Conservation (phyloP, 371 early-diverging fungal genomes). For the Nematocida homosporus region DNA sequence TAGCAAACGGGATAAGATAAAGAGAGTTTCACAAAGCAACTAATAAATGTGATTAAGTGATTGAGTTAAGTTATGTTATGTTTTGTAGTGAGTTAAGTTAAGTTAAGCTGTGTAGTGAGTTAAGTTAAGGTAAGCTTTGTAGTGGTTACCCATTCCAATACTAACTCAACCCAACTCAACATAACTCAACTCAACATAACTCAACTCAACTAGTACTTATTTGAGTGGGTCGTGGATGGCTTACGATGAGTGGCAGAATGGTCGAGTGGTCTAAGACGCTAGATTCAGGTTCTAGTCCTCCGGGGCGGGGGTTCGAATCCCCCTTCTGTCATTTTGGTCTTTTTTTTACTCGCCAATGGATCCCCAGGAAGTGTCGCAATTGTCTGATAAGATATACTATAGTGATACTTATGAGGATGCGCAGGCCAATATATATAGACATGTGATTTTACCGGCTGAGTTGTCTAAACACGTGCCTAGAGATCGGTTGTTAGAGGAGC, state of each 20-base stretch:
- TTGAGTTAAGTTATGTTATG: background rate
- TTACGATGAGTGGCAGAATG: slow-evolving; percentile 57
- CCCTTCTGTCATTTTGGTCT: slow-evolving; percentile 59
- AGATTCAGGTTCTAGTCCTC: slow-evolving; percentile 66
- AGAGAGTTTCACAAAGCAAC: slow-evolving; percentile 38
- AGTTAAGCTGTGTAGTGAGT: no score
- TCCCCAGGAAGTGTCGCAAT: background rate
- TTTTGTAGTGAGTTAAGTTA: no score
- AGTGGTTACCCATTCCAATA: background rate
- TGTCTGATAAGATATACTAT: slow-evolving; percentile 69
- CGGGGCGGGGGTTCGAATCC: slow-evolving; percentile 66
- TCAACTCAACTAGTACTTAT: background rate
- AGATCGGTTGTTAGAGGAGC: slow-evolving; percentile 70
- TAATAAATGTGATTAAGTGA: slow-evolving; percentile 27
- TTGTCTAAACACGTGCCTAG: slow-evolving; percentile 66
- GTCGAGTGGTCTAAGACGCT: slow-evolving; percentile 67
- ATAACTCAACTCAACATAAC: background rate
- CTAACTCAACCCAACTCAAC: background rate
- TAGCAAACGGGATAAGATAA: slow-evolving; percentile 26
- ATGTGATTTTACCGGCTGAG: slow-evolving; percentile 73
- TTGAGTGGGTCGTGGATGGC: background rate
- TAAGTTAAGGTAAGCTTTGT: background rate
- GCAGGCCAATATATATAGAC: slow-evolving; percentile 68
- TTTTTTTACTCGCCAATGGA: slow-evolving; percentile 22
- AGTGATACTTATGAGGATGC: slow-evolving; percentile 70